Conservation (phyloP, 495 filamentous ascomycete species). For the Penicillium coprophilum region DNA sequence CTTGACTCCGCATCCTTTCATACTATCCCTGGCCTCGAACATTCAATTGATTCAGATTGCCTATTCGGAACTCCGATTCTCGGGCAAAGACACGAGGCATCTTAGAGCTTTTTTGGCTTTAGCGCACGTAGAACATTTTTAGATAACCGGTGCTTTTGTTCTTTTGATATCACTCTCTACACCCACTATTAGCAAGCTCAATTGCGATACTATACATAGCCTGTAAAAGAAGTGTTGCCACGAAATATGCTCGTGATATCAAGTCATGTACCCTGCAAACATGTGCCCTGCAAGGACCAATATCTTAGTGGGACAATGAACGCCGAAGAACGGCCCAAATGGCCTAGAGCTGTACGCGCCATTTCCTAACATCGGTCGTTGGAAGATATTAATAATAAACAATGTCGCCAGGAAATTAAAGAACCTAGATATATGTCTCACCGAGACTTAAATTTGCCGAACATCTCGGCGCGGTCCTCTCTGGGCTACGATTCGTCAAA, state of each 20-base stretch:
- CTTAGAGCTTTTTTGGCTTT: not conserved
- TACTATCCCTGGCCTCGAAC: constrained; percentile 2
- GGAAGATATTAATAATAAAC: constrained; percentile 1
- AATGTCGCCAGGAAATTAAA: not conserved
- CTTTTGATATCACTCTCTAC: not conserved
- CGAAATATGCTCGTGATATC: not conserved
- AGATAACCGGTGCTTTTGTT: too few relatives aligned
- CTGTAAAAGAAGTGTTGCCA: not conserved
- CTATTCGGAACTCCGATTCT: constrained; percentile 1
- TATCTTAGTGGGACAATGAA: not conserved
- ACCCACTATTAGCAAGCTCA: not conserved
- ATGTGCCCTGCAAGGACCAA: not conserved
- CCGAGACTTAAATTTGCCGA: not conserved
- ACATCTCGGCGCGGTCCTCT: not conserved
- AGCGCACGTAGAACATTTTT: not conserved
- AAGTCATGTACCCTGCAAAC: not conserved
- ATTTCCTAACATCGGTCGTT: constrained; percentile 8
- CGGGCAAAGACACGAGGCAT: not conserved
- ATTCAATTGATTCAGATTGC: not conserved
- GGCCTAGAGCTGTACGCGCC: not conserved
- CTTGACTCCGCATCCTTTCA: not conserved
- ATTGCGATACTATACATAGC: not conserved
- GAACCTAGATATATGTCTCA: not conserved
- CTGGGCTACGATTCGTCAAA: not conserved
- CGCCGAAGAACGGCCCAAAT: constrained; percentile 5